Evolutionary conservation across 805 yeast species (phyloP).

Genomic region (Candida argentea): DNA sequence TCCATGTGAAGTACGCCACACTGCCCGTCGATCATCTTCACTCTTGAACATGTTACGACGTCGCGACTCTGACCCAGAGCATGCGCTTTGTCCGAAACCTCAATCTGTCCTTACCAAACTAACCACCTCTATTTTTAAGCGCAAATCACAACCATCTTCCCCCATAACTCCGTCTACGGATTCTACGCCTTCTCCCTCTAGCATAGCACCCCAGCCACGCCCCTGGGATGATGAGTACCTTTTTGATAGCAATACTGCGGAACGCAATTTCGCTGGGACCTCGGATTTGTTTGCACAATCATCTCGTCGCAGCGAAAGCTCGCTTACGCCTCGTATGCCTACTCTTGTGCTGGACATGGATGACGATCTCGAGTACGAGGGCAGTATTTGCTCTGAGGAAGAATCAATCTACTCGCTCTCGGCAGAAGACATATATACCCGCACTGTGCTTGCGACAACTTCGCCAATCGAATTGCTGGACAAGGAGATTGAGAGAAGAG

Average conservation of each 20-base stretch:
- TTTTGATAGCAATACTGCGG: slow-evolving; percentile 9
- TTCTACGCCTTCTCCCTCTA: neutral
- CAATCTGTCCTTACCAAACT: neutral
- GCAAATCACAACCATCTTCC: neutral
- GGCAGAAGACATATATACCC: slow-evolving; percentile 1
- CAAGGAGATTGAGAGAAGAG: slow-evolving; percentile 26
- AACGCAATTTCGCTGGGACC: slow-evolving; percentile 8
- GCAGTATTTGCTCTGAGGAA: slow-evolving; percentile 5
- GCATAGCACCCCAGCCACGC: slow-evolving; percentile 1
- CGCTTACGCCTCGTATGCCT: too few relatives aligned
- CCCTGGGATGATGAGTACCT: slow-evolving; percentile 21
- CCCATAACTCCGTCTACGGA: neutral
- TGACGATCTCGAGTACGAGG: slow-evolving; percentile 7
- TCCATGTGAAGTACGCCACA: too few relatives aligned
- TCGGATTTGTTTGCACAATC: slow-evolving; percentile 1
- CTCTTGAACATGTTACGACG: too few relatives aligned
- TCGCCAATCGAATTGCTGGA: slow-evolving; percentile 9
- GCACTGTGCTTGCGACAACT: slow-evolving; percentile 6
- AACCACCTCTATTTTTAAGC: neutral
- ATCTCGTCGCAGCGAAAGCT: too few relatives aligned
- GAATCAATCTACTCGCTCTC: slow-evolving; percentile 7
- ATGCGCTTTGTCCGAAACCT: slow-evolving; percentile 1
- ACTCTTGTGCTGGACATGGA: neutral
- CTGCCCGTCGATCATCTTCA: too few relatives aligned
- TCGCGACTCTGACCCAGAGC: too few relatives aligned